phyloP scores from a whole-genome alignment of 1,139 yeast genomes.

The Taphrina wiesneri region DNA sequence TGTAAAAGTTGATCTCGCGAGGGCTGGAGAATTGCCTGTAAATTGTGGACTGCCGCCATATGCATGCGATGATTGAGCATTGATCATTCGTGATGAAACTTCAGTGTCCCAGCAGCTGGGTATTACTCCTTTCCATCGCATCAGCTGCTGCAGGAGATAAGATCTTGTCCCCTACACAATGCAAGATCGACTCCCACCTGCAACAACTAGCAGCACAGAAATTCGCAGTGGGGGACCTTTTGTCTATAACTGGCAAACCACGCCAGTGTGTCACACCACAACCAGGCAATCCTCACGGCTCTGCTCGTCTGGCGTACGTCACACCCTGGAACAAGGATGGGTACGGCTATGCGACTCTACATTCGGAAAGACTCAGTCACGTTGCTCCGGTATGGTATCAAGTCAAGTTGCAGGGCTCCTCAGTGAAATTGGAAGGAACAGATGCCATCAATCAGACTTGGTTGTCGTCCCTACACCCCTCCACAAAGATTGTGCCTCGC shows the following conservation, averaged over 20 bases:
- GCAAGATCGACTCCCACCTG: neutral
- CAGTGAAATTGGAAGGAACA: constrained; percentile 11
- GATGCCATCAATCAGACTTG: constrained; percentile 5
- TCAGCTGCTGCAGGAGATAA: neutral
- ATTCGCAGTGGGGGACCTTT: neutral
- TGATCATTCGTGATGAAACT: too few relatives aligned
- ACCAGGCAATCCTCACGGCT: neutral
- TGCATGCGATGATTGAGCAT: too few relatives aligned
- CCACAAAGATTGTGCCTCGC: constrained; percentile 25
- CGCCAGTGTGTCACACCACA: neutral
- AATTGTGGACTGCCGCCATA: too few relatives aligned
- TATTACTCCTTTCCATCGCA: neutral
- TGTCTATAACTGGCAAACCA: neutral
- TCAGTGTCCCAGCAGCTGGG: neutral
- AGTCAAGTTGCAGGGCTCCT: constrained; percentile 7
- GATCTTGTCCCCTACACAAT: neutral
- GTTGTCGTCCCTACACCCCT: constrained; percentile 7
- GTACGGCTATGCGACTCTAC: constrained; percentile 12
- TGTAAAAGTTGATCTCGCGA: too few relatives aligned
- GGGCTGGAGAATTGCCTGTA: too few relatives aligned
- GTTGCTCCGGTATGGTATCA: constrained; percentile 31
- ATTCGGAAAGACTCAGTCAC: constrained; percentile 15
- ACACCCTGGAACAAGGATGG: constrained; percentile 30
- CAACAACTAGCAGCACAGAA: neutral
- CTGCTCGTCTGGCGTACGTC: constrained; percentile 11